Evolutionary conservation across 2,329 filamentous ascomycete genomes (phyloP), one percentile per base, ranked within the genome.

Genomic region (Penicillium sp.): DNA sequence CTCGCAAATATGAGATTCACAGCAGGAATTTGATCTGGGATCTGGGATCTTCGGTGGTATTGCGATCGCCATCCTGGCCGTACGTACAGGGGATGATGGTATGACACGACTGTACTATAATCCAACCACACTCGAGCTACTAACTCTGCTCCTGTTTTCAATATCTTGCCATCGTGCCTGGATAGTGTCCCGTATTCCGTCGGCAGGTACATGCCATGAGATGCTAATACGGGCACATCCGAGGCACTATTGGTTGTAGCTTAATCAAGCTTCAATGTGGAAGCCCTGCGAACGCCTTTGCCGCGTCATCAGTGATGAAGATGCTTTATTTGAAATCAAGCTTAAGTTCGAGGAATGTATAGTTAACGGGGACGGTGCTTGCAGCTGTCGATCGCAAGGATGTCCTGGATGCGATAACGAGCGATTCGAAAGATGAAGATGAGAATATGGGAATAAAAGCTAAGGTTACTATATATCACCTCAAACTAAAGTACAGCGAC

Each of bases 321-420:
- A 56, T 58, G 30, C 51, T 17, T 35, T 59, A 17, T 4, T 56
- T 59, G n/a, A 53, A 40, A 19, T 75, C 58, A 62, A 73, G 74
- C 53, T 75, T 74, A 15, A 72, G 44, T 22, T 19, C n/a, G 26
- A 44, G 38, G 56, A 53, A 53, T 53, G 56, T 45, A 19, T 53
- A 5, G 35, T 44, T n/a, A 58, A 45, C 47, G 9, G 53, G 56
- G 56, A 51, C 13, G 54, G 19, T 49, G n/a, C 45, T 24, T 40
- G 51, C 22, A 40, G 6, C 9, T 26, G 51, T 35, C 51, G 22
- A 54, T 54, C 51, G 17, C 22, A n/a, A 54, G 15, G 33, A 54
- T 54, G 15, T 54, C n/a, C 19, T 53, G 4, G 24, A 38, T n/a
- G 51, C 17, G 19, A 54, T 3, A 10, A 33, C 17, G 10, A 50